Evolutionary conservation across 306 rosid genomes (phyloP).

Genomic region (Macrotyloma uniflorum): DNA sequence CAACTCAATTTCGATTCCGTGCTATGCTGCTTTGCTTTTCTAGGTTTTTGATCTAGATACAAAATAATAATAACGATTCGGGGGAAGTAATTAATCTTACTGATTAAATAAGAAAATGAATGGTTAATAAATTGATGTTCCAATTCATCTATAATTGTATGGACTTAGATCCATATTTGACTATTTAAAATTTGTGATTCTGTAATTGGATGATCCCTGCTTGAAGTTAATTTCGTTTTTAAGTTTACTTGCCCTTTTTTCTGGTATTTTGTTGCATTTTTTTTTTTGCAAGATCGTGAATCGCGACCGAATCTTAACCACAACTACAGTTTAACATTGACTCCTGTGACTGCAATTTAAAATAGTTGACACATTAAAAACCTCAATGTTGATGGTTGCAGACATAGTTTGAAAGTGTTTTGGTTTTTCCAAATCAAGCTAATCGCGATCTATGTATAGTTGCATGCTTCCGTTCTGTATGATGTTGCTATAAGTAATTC

Average conservation of each 20-base stretch:
- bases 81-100: neutral
- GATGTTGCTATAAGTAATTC: neutral
- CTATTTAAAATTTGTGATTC: slow-evolving; percentile 2
- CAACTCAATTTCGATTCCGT: neutral
- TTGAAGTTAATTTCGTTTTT: neutral
- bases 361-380: neutral
- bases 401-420: neutral
- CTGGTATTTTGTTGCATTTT: neutral
- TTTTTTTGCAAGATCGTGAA: neutral
- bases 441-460: neutral
- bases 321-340: neutral
- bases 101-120: neutral
- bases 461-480: neutral
- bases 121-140: neutral
- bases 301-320: neutral
- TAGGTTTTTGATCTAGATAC: slow-evolving; percentile 1
- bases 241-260: neutral
- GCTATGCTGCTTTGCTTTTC: neutral
- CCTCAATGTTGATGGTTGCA: neutral
- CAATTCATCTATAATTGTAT: neutral
- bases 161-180: neutral
- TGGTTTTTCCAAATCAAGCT: neutral
- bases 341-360: neutral
- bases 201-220: neutral
- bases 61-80: neutral